Evolutionary conservation across 257 asterid species (phyloP), one percentile per base, ranked within the genome.

Genomic region (Solanum pennellii): DNA sequence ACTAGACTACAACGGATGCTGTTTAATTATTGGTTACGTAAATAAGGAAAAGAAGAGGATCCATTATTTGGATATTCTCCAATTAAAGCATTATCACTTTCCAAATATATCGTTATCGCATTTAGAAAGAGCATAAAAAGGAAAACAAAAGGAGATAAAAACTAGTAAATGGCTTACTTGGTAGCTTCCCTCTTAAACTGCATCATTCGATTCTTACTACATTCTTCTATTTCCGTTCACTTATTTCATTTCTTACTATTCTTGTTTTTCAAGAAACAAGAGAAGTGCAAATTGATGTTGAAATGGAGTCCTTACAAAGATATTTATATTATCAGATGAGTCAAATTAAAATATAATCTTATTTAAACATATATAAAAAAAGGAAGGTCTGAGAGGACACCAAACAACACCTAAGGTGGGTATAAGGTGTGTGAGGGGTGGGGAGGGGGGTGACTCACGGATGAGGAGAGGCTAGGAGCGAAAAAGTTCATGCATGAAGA

Each of bases 1-100:
- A 33, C 98, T 95, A 96, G 96, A 96, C 96, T 93, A 96, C 98
- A 94, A 96, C 94, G 99, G 96, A 95, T 16, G 14, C 4, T 31
- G 25, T 7, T 16, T 8, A 31, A 0, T 16, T 0, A 0, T 16
- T 18, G 2, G 12, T 8, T 31, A 8, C 2, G 9, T 6, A 2
- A 2, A 52, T 16, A 52, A 52, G 60, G 23, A 42, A 18, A 41
- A 37, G 20, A 6, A 41, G 21, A 1, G 7, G 12, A 41, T 76
- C 62, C 60, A n/a, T 42, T 4, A 42, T n/a, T 77, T 75, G 83
- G 23, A 75, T n/a, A n/a, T 8, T 44, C 83, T 23, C 83, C 15
- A n/a, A 42, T 27, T n/a, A 42, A 76, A 14, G 60, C 23, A 42
- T n/a, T 23, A 23, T 23, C 59, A n/a, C 37, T 15, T 76, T n/a